Conservation (phyloP, 2,329 filamentous ascomycete species). For the Tolypocladium pustulatum region DNA sequence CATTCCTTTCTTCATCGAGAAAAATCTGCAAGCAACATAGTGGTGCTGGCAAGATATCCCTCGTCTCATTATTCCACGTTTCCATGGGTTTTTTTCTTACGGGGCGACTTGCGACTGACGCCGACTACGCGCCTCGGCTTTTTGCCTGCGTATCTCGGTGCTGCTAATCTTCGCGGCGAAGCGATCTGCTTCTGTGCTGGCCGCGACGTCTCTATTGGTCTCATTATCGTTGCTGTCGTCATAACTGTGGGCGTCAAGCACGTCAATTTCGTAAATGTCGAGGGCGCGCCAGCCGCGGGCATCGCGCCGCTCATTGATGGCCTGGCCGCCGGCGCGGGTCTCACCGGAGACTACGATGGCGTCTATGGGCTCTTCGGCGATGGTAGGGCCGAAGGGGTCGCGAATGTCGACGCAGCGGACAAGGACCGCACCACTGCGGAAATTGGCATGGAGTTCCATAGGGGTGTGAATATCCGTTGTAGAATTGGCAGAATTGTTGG, state of each 20-base stretch:
- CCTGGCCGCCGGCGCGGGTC: constrained; percentile 71
- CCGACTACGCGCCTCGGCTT: constrained; percentile 20
- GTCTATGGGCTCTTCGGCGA: constrained; percentile 67
- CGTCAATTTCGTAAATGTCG: constrained; percentile 80
- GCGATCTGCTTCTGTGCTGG: constrained; percentile 30
- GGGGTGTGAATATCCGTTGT: constrained; percentile 1
- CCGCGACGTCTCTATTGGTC: constrained; percentile 27
- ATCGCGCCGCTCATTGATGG: constrained; percentile 72
- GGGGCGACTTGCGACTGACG: not conserved
- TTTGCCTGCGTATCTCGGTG: constrained; percentile 61
- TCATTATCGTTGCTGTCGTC: constrained; percentile 13
- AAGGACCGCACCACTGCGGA: constrained; percentile 48
- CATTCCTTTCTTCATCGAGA: not conserved
- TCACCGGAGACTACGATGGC: constrained; percentile 81
- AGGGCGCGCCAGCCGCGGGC: constrained; percentile 68
- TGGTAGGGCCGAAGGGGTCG: constrained; percentile 84
- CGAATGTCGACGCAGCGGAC: constrained; percentile 78
- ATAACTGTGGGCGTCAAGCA: constrained; percentile 57
- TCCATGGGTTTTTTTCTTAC: not conserved
- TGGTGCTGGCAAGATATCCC: no score
- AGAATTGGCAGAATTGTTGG: not conserved
- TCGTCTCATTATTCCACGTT: no score
- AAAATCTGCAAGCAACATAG: not conserved
- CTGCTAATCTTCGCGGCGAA: constrained; percentile 87
- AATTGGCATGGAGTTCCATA: constrained; percentile 30